A percentile compares a stretch with the other conserved stretches of the same genome.
phyloP scores from a whole-genome alignment of 768 basidiomycete genomes.

The Crepidotus variabilis region DNA sequence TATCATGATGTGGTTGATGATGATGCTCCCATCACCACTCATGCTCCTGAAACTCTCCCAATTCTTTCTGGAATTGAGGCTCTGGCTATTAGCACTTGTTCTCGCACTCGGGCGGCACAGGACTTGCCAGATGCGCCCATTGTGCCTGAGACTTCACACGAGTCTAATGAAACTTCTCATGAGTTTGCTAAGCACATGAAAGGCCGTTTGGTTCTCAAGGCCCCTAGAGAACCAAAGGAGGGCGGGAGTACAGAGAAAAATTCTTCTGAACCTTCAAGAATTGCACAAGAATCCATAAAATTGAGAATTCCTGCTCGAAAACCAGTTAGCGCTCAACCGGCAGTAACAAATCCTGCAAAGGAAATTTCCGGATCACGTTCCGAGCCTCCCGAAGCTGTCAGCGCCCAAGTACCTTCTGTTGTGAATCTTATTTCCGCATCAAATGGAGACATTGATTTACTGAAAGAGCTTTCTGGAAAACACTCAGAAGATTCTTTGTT shows the following conservation, averaged over 20 bases:
- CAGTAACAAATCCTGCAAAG: not conserved
- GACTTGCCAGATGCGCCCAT: constrained; percentile 6
- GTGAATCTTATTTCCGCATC: not conserved
- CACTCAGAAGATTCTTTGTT: constrained; percentile 17
- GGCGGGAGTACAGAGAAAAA: constrained; percentile 11
- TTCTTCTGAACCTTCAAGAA: not conserved
- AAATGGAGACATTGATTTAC: not conserved
- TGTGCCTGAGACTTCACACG: constrained; percentile 4
- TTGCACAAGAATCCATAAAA: not conserved
- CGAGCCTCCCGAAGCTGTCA: not conserved
- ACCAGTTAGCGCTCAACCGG: not conserved
- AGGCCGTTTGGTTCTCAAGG: constrained; percentile 22
- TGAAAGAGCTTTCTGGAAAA: constrained; percentile 3
- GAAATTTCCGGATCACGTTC: not conserved
- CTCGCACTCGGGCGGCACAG: not conserved
- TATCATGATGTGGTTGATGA: constrained; percentile 17
- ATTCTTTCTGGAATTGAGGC: constrained; percentile 1
- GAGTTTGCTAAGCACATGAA: constrained; percentile 18
- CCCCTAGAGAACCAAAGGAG: constrained; percentile 20
- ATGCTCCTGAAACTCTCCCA: not conserved
- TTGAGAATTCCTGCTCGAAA: not conserved
- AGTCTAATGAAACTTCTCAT: constrained; percentile 7
- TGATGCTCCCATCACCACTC: not conserved
- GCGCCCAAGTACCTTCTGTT: not conserved
- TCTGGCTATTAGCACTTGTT: not conserved